These are phyloP conservation scores for Calonectria pseudoturangicola DNA, from an alignment of 2,329 filamentous ascomycete species.

Conservation along the genomic window DNA sequence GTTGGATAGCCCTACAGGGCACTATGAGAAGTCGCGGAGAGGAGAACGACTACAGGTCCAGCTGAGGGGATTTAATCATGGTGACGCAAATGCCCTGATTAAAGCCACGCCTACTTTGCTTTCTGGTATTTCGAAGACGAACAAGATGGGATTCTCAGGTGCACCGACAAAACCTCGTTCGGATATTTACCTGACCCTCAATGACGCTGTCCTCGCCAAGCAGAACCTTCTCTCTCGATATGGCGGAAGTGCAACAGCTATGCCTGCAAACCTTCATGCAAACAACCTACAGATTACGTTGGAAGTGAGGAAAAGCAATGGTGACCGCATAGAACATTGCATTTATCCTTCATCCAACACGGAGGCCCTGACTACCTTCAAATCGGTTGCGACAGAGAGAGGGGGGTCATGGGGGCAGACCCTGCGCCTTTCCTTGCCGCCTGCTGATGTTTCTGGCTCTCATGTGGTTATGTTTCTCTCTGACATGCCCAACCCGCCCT, in stretches of 20 bases:
- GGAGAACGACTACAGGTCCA: slow-evolving; percentile 88
- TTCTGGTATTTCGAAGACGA: slow-evolving; percentile 86
- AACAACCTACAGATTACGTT: slow-evolving; percentile 90
- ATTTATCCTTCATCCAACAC: slow-evolving; percentile 92
- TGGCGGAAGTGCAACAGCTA: slow-evolving; percentile 83
- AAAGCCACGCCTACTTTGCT: slow-evolving; percentile 91
- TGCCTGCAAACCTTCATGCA: slow-evolving; percentile 77
- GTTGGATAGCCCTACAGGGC: slow-evolving; percentile 82
- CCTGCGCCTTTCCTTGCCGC: slow-evolving; percentile 85
- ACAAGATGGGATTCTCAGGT: slow-evolving; percentile 94
- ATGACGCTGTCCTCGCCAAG: slow-evolving; percentile 84
- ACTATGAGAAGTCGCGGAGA: slow-evolving; percentile 82
- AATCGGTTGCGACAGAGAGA: slow-evolving; percentile 86
- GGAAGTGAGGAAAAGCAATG: slow-evolving; percentile 87
- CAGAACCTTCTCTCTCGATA: slow-evolving; percentile 82
- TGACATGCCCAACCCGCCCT: slow-evolving; percentile 90
- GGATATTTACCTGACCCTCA: slow-evolving; percentile 94
- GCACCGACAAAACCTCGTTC: slow-evolving; percentile 91
- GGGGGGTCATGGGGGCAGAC: slow-evolving; percentile 93
- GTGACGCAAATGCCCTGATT: slow-evolving; percentile 87
- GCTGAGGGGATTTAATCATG: slow-evolving; percentile 84
- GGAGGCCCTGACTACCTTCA: slow-evolving; percentile 87
- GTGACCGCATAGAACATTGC: slow-evolving; percentile 89
- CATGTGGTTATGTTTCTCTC: slow-evolving; percentile 94
- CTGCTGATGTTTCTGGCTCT: slow-evolving; percentile 85